These are phyloP conservation scores for Bjerkandera adusta DNA, from an alignment of 1,284 basidiomycete species.

Conservation along the genomic window DNA sequence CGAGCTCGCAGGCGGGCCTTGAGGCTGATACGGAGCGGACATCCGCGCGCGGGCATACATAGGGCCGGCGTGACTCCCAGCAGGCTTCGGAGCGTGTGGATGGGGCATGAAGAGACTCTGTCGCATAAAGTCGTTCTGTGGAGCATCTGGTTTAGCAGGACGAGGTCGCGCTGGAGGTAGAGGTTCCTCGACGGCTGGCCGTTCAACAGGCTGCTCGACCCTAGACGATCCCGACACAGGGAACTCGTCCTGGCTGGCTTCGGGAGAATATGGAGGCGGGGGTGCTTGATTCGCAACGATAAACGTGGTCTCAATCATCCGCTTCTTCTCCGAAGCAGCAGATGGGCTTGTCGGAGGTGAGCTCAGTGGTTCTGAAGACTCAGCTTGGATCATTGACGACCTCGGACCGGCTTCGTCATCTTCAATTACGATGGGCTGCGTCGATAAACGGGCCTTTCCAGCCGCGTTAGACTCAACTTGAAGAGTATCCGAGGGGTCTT, in stretches of 20 bases:
- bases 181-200: slow-evolving; percentile 12
- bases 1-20: slow-evolving; percentile 22
- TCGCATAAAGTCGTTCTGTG: slow-evolving; percentile 15
- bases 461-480: slow-evolving; percentile 7
- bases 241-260: not conserved
- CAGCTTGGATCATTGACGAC: not conserved
- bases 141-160: slow-evolving; percentile 12
- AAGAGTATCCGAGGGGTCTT: not conserved
- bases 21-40: slow-evolving; percentile 5
- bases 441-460: slow-evolving; percentile 10
- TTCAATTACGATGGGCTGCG: slow-evolving; percentile 33
- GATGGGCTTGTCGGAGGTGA: slow-evolving; percentile 8
- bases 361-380: slow-evolving; percentile 6
- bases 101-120: slow-evolving; percentile 64
- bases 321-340: slow-evolving; percentile 21
- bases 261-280: slow-evolving; percentile 26
- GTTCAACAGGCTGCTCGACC: slow-evolving; percentile 5
- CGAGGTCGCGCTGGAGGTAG: slow-evolving; percentile 9
- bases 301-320: slow-evolving; percentile 17
- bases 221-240: not conserved
- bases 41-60: slow-evolving; percentile 50
- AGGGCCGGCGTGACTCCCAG: slow-evolving; percentile 26
- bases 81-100: slow-evolving; percentile 67
- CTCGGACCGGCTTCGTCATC: slow-evolving; percentile 31
- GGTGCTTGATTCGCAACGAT: slow-evolving; percentile 26